phyloP scores from a whole-genome alignment of 495 filamentous ascomycete genomes.

The Cairneyella variabilis region DNA sequence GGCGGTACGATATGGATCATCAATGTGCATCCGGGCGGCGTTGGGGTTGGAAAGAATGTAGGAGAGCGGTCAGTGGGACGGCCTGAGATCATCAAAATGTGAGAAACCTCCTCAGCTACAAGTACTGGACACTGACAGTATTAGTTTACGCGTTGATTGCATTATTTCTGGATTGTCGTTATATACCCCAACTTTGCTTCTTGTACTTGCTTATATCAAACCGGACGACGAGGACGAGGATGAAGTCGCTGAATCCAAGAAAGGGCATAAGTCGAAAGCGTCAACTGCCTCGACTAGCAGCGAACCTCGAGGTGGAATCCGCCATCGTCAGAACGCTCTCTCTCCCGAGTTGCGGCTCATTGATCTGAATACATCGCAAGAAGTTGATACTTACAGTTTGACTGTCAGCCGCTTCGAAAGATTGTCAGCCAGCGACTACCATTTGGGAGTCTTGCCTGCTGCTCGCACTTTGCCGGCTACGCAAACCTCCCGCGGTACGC shows the following conservation, averaged over 20 bases:
- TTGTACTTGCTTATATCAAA: conserved; percentile 85
- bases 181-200: conserved; percentile 87
- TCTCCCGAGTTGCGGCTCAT: conserved; percentile 89
- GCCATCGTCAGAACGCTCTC: conserved; percentile 66
- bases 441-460: conserved; percentile 77
- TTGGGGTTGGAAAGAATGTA: conserved; percentile 61
- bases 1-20: conserved; percentile 94
- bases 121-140: conserved; percentile 26
- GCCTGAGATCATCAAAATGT: conserved; percentile 90
- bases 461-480: conserved; percentile 55
- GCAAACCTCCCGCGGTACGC: conserved; percentile 57
- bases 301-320: conserved; percentile 54
- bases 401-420: conserved; percentile 80
- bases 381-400: conserved; percentile 73
- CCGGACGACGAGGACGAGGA: conserved; percentile 44
- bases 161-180: conserved; percentile 94
- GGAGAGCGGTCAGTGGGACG: conserved; percentile 70
- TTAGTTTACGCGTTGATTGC: conserved; percentile 88
- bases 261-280: conserved; percentile 28
- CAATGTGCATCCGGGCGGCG: conserved; percentile 76
- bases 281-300: conserved; percentile 42
- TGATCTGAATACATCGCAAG: conserved; percentile 74
- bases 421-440: conserved; percentile 88
- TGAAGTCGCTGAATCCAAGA: conserved; percentile 10
- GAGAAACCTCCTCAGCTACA: conserved; percentile 32